Percentiles rank a stretch among this genome's conserved stretches.
These are phyloP conservation scores for Dipodascus albidus DNA, from an alignment of 805 yeast genomes.

Conservation along the genomic window DNA sequence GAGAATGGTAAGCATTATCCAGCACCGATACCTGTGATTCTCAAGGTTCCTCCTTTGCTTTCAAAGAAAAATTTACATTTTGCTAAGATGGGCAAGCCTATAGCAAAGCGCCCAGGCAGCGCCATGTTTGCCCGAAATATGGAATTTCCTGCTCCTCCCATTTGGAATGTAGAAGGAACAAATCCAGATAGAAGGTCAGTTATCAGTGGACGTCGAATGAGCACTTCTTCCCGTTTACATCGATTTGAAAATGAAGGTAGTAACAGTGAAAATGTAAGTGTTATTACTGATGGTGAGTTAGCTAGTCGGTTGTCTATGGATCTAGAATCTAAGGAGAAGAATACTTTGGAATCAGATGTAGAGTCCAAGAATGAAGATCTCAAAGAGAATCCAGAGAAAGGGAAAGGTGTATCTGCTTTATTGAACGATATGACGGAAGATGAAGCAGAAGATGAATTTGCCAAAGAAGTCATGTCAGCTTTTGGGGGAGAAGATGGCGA, in stretches of 20 bases:
- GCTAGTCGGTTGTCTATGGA: no score
- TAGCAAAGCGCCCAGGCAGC: background rate
- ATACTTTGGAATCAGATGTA: no score
- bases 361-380: no score
- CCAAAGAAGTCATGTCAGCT: background rate
- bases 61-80: constrained; percentile 11
- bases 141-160: background rate
- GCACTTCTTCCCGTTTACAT: background rate
- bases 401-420: background rate
- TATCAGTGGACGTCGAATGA: background rate
- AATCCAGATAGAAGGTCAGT: background rate
- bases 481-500: background rate
- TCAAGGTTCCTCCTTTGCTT: constrained; percentile 25
- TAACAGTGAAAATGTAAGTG: no score
- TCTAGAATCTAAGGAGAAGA: no score
- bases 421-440: background rate
- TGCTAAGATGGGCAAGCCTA: background rate
- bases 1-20: constrained; percentile 20
- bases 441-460: background rate
- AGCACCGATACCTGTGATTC: constrained; percentile 25
- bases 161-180: background rate
- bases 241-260: background rate
- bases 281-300: no score
- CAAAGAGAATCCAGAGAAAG: no score
- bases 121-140: background rate